Base-by-base conservation (phyloP, 2,329 filamentous ascomycete genomes). In the Ophiosphaerella herpotricha region DNA sequence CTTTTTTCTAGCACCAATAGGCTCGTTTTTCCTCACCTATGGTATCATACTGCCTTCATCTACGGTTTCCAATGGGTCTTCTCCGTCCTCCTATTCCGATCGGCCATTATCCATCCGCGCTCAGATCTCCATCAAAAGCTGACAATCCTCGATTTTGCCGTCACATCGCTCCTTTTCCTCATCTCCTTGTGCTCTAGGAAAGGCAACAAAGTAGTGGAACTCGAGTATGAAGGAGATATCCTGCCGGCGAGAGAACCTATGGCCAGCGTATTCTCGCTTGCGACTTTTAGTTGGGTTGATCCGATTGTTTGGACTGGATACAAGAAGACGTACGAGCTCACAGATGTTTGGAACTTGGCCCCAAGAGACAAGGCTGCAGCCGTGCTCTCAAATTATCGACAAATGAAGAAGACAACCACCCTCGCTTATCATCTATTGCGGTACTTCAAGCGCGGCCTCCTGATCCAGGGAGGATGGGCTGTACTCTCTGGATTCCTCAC, bases 281-380 rank as follows among this genome's bases (percentile, higher is more conserved):
- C 86, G 18, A 94, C 91, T 2, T 99, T 97, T 70, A 80, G 85
- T 16, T 99, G 94, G 94, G 85, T 97, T 16, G 92, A 97, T 72
- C 76, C 86, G 1, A 88, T 99, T 58, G 87, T 99, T 37, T 91
- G 87, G 85, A 86, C 88, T 60, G 94, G 94, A 12, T 97, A 92
- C 80, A 88, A 85, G 70, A 86, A 90, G 69, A 85, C 91, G 0
- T 82, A 95, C 55, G 91, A 95, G 65, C 83, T 97, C 59, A 75
- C 84, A 24, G 86, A 92, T 71, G 90, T 99, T 3, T 99, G 94
- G 94, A 97, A 97, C 66, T 75, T 99, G 53, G 77, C 90, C 14
- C 85, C 91, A 31, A 90, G 86, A 66, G 92, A 97, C 75, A 96
- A 97, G 76, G 91, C 94, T 23, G 87, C 87, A 32, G 77, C 80